Evolutionary conservation across 371 early-diverging fungal species (phyloP).

Genomic region (Rhizopus arrhizus): DNA sequence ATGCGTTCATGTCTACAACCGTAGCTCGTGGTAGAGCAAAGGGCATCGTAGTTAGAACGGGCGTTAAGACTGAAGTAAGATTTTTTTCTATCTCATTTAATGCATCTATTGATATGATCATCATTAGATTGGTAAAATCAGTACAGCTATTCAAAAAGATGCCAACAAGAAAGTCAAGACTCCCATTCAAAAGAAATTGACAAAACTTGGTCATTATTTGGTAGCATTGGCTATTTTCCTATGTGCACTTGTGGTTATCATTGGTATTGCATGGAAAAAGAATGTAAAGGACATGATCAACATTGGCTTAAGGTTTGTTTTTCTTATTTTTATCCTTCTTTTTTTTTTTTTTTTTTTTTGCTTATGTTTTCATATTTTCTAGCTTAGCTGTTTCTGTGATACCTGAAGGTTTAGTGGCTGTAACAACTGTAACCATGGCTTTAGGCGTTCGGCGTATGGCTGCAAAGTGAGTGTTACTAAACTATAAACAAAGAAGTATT

Average conservation of each 20-base stretch:
- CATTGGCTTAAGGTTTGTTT: constrained; percentile 45
- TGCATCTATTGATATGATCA: not conserved
- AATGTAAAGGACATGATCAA: constrained; percentile 47
- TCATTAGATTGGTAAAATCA: constrained; percentile 83
- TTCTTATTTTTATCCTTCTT: constrained; percentile 18
- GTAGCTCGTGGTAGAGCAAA: constrained; percentile 70
- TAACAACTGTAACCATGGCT: constrained; percentile 93
- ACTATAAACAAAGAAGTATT: not conserved
- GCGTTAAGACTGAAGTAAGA: constrained; percentile 69
- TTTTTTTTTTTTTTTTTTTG: constrained; percentile 58
- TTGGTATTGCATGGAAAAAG: constrained; percentile 75
- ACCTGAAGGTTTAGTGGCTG: constrained; percentile 95
- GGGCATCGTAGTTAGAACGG: constrained; percentile 80
- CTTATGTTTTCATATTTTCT: constrained; percentile 18
- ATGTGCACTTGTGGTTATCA: constrained; percentile 80
- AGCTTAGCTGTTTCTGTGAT: constrained; percentile 87
- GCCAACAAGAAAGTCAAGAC: constrained; percentile 69
- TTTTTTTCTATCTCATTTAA: not conserved
- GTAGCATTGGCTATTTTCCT: constrained; percentile 80
- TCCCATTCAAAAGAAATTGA: constrained; percentile 77
- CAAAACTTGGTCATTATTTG: constrained; percentile 67
- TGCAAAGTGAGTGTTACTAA: constrained; percentile 56
- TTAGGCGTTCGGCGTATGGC: constrained; percentile 91
- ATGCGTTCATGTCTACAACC: constrained; percentile 74
- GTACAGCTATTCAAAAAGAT: constrained; percentile 78